These are phyloP conservation scores for Verticillium dahliae DNA, from an alignment of 2,329 filamentous ascomycete genomes.

Conservation along the genomic window DNA sequence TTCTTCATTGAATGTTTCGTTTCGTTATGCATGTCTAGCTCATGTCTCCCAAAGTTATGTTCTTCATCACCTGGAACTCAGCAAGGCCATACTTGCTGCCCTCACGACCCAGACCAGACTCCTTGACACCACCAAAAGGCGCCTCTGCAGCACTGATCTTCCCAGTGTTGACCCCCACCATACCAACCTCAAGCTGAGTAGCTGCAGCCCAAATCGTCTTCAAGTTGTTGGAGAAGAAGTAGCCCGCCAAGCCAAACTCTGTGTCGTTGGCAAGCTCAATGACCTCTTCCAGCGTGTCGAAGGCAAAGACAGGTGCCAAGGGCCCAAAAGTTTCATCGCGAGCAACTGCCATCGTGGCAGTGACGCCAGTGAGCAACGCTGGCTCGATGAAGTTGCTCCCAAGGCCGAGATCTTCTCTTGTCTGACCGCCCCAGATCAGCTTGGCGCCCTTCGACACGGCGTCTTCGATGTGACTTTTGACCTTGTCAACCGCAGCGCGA, in stretches of 20 bases:
- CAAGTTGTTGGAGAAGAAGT: constrained; percentile 56
- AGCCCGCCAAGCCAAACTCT: constrained; percentile 65
- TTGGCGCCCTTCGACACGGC: constrained; percentile 55
- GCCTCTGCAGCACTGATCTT: constrained; percentile 25
- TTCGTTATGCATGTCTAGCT: neutral
- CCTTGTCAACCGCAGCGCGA: constrained; percentile 55
- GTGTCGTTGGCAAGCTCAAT: constrained; percentile 58
- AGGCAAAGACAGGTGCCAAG: constrained; percentile 61
- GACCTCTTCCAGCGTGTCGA: constrained; percentile 64
- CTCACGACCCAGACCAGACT: constrained; percentile 27
- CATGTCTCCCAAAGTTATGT: neutral
- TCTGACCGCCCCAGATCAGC: constrained; percentile 51
- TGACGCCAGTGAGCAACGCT: constrained; percentile 50
- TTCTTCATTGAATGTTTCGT: neutral
- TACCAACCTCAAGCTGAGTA: constrained; percentile 39
- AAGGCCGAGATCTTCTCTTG: constrained; percentile 44
- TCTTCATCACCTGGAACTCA: constrained; percentile 22
- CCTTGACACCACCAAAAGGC: constrained; percentile 27
- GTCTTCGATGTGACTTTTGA: constrained; percentile 55
- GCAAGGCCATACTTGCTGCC: constrained; percentile 22
- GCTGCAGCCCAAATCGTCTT: constrained; percentile 33
- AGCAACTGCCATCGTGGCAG: constrained; percentile 57
- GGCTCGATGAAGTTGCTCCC: neutral
- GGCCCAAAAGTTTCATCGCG: constrained; percentile 69
- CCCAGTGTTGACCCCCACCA: constrained; percentile 27